These are phyloP conservation scores for Nyssa sinensis DNA, from an alignment of 148 eudicot genomes.

Conservation along the genomic window DNA sequence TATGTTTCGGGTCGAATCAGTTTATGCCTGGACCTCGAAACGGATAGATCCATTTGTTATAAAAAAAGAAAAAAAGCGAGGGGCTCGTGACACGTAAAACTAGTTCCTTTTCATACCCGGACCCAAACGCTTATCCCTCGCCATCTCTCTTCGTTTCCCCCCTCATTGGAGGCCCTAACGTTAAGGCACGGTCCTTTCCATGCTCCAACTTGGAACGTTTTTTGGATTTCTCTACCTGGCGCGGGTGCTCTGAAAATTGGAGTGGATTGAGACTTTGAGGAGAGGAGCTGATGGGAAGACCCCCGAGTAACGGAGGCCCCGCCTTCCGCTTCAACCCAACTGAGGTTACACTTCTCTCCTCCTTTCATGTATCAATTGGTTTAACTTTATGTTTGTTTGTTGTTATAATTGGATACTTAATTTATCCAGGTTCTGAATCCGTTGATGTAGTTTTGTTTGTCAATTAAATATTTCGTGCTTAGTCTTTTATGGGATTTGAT, in stretches of 20 bases:
- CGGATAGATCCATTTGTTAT: too few species aligned
- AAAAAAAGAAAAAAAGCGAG: too few species aligned
- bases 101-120: too few species aligned
- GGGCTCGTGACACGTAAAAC: too few species aligned
- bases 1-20: too few species aligned
- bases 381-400: neutral
- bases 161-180: too few species aligned
- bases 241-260: neutral
- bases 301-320: constrained; percentile 81
- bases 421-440: neutral
- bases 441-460: neutral
- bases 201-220: neutral
- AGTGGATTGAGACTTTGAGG: neutral
- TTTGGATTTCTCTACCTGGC: neutral
- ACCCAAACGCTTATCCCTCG: neutral
- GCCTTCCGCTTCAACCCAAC: constrained; percentile 63
- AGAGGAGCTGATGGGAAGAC: constrained; percentile 59
- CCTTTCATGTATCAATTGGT: neutral
- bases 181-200: too few species aligned
- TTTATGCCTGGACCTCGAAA: too few species aligned
- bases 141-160: neutral
- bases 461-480: neutral
- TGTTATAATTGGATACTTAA: neutral
- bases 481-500: neutral
- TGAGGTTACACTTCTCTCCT: constrained; percentile 47